Evolutionary conservation across 192 early-diverging fungal species (phyloP).

Genomic region (Chytriomyces sp.): DNA sequence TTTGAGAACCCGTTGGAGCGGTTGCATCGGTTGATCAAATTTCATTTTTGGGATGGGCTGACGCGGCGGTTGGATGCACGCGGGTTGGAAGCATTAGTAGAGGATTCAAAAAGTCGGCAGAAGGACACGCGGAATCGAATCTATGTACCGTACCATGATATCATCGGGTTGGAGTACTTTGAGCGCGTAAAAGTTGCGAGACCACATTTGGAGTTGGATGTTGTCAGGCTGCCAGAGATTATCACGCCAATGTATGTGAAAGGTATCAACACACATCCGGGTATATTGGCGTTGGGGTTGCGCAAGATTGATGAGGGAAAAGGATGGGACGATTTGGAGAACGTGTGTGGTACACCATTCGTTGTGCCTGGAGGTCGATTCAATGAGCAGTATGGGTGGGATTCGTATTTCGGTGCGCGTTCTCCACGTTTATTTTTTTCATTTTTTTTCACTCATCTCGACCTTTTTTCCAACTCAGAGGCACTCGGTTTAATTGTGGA

Average conservation of each 20-base stretch:
- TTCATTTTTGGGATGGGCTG: constrained; percentile 89
- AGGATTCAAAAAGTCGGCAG: constrained; percentile 88
- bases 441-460: too few relatives aligned
- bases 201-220: constrained; percentile 72
- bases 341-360: constrained; percentile 75
- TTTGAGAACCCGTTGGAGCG: constrained; percentile 95
- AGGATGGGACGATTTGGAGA: constrained; percentile 32
- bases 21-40: constrained; percentile 86
- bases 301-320: constrained; percentile 20
- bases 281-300: constrained; percentile 86
- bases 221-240: constrained; percentile 80
- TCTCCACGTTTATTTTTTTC: background rate
- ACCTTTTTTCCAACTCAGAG: constrained; percentile 76
- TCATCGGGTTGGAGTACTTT: constrained; percentile 81
- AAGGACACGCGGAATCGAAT: constrained; percentile 82
- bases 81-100: constrained; percentile 88
- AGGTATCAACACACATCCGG: constrained; percentile 84
- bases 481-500: constrained; percentile 86
- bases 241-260: constrained; percentile 93
- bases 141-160: constrained; percentile 88
- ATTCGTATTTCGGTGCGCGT: constrained; percentile 48
- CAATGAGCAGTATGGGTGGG: constrained; percentile 99
- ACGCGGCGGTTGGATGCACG: constrained; percentile 32
- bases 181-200: constrained; percentile 60
- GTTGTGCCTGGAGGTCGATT: constrained; percentile 98